These are phyloP conservation scores for Artemisia annua DNA, from an alignment of 129 eudicot species.

Conservation along the genomic window DNA sequence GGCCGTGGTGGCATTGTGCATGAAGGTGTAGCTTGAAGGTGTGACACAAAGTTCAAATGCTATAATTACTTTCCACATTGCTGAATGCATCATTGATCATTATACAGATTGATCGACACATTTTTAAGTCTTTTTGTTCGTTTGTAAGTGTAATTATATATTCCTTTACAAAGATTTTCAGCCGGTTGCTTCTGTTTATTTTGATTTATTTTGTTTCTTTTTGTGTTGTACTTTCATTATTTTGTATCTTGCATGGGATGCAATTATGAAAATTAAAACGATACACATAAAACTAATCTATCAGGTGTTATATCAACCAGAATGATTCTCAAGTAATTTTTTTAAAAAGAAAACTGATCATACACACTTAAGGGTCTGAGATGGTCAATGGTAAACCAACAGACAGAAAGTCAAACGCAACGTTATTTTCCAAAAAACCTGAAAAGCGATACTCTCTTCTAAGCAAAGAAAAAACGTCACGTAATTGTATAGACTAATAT, in stretches of 20 bases:
- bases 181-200: slow-evolving; percentile 3
- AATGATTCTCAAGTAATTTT: background rate
- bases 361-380: background rate
- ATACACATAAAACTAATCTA: background rate
- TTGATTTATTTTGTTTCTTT: background rate
- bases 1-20: slow-evolving; percentile 54
- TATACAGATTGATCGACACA: too few relatives aligned
- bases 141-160: background rate
- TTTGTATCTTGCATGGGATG: slow-evolving; percentile 3
- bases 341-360: background rate
- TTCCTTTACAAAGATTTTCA: background rate
- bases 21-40: slow-evolving; percentile 49
- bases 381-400: slow-evolving; percentile 7
- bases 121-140: background rate
- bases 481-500: background rate
- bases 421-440: background rate
- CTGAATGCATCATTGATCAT: slow-evolving; percentile 16
- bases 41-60: slow-evolving; percentile 13
- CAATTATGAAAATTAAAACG: background rate
- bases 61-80: slow-evolving; percentile 12
- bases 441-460: slow-evolving; percentile 1
- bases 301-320: background rate
- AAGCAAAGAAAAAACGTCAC: slow-evolving; percentile 4
- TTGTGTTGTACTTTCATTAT: background rate
- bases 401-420: background rate